Evolutionary conservation across 331 rosid genomes (phyloP), one percentile per base, ranked within the genome.

Genomic region (Stylosanthes scabra): DNA sequence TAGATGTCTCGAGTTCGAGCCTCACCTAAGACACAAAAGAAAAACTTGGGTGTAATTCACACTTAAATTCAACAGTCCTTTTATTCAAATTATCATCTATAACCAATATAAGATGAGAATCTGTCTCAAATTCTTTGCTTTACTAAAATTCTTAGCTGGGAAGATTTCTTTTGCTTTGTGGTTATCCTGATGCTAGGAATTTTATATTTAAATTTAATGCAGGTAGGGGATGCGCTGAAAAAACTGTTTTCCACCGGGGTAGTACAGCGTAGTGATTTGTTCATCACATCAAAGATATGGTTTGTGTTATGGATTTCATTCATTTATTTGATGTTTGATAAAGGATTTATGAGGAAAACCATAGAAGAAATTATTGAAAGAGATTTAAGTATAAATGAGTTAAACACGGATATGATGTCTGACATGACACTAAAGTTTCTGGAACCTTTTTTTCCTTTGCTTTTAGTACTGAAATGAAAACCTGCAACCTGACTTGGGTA

Each of bases 261-360:
- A 13, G 87, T 89, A 37, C 64, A 74, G 55, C 91, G 89, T 39
- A 76, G 81, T 61, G 94, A 89, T 57, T 46, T 89, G 63, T 89
- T 89, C 37, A 79, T 89, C 68, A 89, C 94, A 74, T 86, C 94
- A 56, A 89, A 87, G 88, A 71, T 87, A 60, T 89, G 95, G 95
- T 87, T 81, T 61, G 68, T 46, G 39, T 40, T 70, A 34, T 47
- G 41, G 62, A 49, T 64, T 70, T 64, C 66, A 50, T 51, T 60
- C 61, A 51, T 39, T 15, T 42, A 16, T 46, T 46, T 7, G 51
- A 46, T 42, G 9, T 42, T 42, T 2, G 46, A 42, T 8, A 42
- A 2, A 9, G 11, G 51, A 4, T 46, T 46, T 46, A 46, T 46
- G 5, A 9, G 1, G 2, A 46, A 46, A 46, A 34, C 39, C 39